Percentiles rank a stretch among this genome's conserved stretches.
These are phyloP conservation scores for Pittosporum tobira DNA, from an alignment of 129 eudicot species.

Conservation along the genomic window DNA sequence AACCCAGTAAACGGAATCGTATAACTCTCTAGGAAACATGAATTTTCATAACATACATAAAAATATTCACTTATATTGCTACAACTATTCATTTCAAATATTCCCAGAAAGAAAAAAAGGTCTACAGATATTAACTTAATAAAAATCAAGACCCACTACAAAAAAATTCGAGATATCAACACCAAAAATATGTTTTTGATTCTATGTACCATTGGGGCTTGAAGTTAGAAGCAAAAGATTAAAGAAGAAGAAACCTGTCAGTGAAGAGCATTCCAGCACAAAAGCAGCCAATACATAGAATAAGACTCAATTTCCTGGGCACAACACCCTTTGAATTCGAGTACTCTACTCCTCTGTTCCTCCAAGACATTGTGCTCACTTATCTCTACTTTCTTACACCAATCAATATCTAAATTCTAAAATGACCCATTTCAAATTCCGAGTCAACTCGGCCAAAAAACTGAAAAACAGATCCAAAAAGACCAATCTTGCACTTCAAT, in stretches of 20 bases:
- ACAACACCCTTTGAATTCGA: constrained; percentile 40
- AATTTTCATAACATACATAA: no score
- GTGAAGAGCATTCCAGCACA: constrained; percentile 94
- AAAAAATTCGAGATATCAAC: neutral
- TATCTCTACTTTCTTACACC: constrained; percentile 1
- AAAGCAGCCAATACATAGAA: constrained; percentile 62
- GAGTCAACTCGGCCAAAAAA: constrained; percentile 15
- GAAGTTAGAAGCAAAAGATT: neutral
- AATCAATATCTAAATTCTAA: neutral
- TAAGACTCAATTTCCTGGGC: constrained; percentile 48
- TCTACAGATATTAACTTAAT: no score
- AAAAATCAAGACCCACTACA: neutral
- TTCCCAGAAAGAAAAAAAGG: no score
- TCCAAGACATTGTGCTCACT: constrained; percentile 58
- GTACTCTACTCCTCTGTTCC: constrained; percentile 51
- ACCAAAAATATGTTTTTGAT: neutral
- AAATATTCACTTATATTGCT: no score
- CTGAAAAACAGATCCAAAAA: constrained; percentile 13
- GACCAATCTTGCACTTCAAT: neutral
- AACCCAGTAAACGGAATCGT: no score
- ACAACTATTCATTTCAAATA: no score
- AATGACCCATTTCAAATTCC: constrained; percentile 16
- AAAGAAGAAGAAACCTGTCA: constrained; percentile 49
- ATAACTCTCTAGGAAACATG: no score
- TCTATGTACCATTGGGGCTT: neutral